Conservation (phyloP, 2,329 filamentous ascomycete species). For the Lasiodiplodia sp. region DNA sequence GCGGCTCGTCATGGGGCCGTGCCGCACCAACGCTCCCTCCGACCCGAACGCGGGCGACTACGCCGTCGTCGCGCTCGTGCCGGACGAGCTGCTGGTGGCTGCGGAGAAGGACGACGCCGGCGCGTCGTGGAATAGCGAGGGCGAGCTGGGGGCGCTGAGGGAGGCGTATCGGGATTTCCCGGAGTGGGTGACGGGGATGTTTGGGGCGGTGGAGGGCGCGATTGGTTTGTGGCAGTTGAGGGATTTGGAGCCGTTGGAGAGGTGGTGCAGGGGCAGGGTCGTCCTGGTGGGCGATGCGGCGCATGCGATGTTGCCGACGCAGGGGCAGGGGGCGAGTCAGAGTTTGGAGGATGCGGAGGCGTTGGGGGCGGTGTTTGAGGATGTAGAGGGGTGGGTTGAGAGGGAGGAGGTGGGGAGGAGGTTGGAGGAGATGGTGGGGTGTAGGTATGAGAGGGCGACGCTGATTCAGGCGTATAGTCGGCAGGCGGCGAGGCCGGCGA, state of each 20-base stretch:
- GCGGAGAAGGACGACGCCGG: constrained; percentile 44
- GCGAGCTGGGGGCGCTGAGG: constrained; percentile 47
- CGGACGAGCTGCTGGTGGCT: constrained; percentile 51
- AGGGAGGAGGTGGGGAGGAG: constrained; percentile 28
- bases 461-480: constrained; percentile 54
- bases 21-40: constrained; percentile 38
- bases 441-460: constrained; percentile 46
- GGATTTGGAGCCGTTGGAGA: constrained; percentile 52
- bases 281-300: constrained; percentile 65
- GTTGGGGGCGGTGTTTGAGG: constrained; percentile 39
- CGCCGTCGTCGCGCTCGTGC: constrained; percentile 55
- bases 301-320: constrained; percentile 62
- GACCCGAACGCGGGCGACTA: constrained; percentile 41
- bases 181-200: constrained; percentile 47
- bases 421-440: constrained; percentile 2
- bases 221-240: constrained; percentile 56
- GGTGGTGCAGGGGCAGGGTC: constrained; percentile 56
- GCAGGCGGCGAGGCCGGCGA: constrained; percentile 51
- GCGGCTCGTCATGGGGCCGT: constrained; percentile 57
- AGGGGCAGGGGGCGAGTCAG: constrained; percentile 64
- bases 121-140: constrained; percentile 52
- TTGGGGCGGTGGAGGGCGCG: constrained; percentile 40
- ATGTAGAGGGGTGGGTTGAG: constrained; percentile 21
- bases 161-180: constrained; percentile 54
- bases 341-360: constrained; percentile 63